phyloP scores from a whole-genome alignment of 495 filamentous ascomycete genomes.

The Neurospora sp. region DNA sequence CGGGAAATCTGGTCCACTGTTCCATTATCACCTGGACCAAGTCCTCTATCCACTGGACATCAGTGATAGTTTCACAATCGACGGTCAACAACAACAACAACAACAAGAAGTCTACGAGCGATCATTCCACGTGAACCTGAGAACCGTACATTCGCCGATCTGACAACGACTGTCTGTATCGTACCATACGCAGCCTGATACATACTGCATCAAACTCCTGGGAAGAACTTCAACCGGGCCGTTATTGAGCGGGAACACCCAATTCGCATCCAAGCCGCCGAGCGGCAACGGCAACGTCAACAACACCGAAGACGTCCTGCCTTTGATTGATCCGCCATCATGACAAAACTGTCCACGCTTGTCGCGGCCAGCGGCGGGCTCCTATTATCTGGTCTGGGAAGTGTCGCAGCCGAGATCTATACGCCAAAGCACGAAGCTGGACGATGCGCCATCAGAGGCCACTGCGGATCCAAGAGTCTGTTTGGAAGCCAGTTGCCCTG shows the following conservation, averaged over 20 bases:
- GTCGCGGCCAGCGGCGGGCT: slow-evolving; percentile 23
- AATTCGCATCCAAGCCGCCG: slow-evolving; percentile 13
- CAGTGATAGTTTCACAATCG: neutral
- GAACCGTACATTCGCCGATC: neutral
- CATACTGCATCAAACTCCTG: neutral
- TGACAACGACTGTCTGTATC: neutral
- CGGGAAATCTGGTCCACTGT: neutral
- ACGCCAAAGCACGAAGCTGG: slow-evolving; percentile 73
- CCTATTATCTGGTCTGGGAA: slow-evolving; percentile 24
- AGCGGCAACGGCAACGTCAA: slow-evolving; percentile 13
- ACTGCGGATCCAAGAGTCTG: slow-evolving; percentile 81
- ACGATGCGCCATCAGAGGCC: slow-evolving; percentile 80
- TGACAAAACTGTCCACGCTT: slow-evolving; percentile 24
- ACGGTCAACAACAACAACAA: neutral
- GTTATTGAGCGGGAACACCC: neutral
- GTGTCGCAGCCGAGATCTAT: slow-evolving; percentile 24
- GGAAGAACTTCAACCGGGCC: neutral
- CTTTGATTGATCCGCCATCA: slow-evolving; percentile 5
- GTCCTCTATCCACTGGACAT: neutral
- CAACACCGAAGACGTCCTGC: neutral
- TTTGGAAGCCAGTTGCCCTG: slow-evolving; percentile 85
- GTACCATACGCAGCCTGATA: neutral
- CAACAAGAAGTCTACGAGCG: neutral
- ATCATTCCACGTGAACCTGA: neutral
- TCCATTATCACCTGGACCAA: neutral